These are phyloP conservation scores for Cryptomeria japonica DNA, from an alignment of 75 land plant genomes.

Conservation along the genomic window DNA sequence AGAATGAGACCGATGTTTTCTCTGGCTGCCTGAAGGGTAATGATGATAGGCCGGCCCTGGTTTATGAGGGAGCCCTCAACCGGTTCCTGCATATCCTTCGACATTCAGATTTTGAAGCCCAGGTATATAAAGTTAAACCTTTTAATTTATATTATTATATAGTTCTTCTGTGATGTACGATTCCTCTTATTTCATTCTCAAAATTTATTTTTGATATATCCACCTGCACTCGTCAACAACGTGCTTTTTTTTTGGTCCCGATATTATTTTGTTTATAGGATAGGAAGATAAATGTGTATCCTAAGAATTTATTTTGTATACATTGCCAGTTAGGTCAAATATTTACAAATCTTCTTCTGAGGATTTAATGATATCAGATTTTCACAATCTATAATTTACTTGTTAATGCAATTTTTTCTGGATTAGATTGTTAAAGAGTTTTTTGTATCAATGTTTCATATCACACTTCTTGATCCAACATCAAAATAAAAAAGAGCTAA, in stretches of 20 bases:
- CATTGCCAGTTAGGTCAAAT: no score
- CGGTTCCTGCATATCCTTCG: not conserved
- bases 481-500: no score
- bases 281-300: not conserved
- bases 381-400: no score
- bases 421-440: no score
- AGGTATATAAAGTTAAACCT: not conserved
- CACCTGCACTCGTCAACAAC: not conserved
- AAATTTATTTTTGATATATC: not conserved
- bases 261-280: not conserved
- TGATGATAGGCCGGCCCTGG: slow-evolving; percentile 2
- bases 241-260: not conserved
- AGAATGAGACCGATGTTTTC: not conserved
- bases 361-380: no score
- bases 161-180: not conserved
- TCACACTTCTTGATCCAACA: no score
- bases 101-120: not conserved
- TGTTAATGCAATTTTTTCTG: no score
- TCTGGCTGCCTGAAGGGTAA: slow-evolving; percentile 3
- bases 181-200: not conserved
- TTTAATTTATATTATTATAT: not conserved
- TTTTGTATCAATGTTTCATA: no score
- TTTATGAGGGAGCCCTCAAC: not conserved
- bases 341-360: no score
- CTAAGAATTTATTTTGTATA: no score